A percentile compares a stretch with the other conserved stretches of the same genome.
Evolutionary conservation across 768 basidiomycete genomes (phyloP).

Genomic region (Leucogyrophana mollusca): DNA sequence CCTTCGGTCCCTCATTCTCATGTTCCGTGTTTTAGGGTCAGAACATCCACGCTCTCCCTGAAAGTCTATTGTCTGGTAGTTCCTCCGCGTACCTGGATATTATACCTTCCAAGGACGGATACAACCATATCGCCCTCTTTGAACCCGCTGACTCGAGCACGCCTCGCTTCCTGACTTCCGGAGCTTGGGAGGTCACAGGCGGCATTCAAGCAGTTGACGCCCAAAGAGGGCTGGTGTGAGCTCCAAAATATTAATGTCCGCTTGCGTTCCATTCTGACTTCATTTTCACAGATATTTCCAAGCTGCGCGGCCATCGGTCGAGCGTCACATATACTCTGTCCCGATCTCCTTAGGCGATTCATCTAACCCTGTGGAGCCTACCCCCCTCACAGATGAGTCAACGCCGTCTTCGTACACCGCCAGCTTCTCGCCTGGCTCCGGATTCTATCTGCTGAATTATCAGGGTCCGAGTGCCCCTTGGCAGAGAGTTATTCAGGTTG

Average conservation of each 20-base stretch:
- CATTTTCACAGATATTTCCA: conserved; percentile 72
- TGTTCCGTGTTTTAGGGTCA: conserved; percentile 45
- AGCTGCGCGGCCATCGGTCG: conserved; percentile 80
- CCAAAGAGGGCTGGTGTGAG: conserved; percentile 70
- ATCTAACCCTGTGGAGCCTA: conserved; percentile 34
- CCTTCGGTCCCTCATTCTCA: conserved; percentile 11
- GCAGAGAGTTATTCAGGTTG: conserved; percentile 73
- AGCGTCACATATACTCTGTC: conserved; percentile 83
- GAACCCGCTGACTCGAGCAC: conserved; percentile 65
- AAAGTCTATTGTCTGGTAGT: conserved; percentile 37
- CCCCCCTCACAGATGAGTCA: conserved; percentile 50
- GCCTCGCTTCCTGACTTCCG: conserved; percentile 83
- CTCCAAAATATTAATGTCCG: conserved; percentile 30
- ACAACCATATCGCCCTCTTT: conserved; percentile 91
- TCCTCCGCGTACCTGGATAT: conserved; percentile 85
- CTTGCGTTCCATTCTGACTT: conserved; percentile 14
- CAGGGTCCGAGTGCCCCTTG: conserved; percentile 82
- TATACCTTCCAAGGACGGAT: conserved; percentile 78
- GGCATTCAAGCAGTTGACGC: conserved; percentile 72
- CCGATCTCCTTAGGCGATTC: conserved; percentile 55
- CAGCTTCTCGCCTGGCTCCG: conserved; percentile 81
- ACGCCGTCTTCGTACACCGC: conserved; percentile 59
- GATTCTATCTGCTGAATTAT: conserved; percentile 82
- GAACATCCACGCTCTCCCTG: conserved; percentile 58
- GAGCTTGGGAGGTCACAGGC: conserved; percentile 86